Conservation (phyloP, 2,329 filamentous ascomycete species). For the Xylaria polymorpha region DNA sequence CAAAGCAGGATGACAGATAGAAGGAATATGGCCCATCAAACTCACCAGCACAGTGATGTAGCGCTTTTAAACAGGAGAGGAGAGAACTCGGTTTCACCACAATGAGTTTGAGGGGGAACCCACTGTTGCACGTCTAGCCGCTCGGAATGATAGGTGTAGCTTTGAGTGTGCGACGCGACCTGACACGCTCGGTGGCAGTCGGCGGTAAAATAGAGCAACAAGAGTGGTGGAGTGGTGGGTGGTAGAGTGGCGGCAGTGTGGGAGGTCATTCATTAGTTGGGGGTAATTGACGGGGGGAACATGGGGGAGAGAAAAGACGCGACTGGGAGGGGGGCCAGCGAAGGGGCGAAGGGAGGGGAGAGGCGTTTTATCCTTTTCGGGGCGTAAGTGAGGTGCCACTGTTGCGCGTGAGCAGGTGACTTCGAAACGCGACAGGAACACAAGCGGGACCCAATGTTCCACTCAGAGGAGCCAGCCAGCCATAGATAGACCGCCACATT, state of each 20-base stretch:
- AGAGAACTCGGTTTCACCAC: not conserved
- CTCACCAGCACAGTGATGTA: not conserved
- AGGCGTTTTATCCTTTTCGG: conserved; percentile 20
- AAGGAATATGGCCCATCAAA: not conserved
- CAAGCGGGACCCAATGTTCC: not conserved
- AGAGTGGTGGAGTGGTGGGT: conserved; percentile 30
- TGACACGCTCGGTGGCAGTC: conserved; percentile 23
- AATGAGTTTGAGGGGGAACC: not conserved
- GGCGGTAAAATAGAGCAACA: conserved; percentile 31
- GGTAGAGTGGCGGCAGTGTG: conserved; percentile 3
- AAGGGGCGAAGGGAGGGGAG: not conserved
- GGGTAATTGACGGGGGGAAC: conserved; percentile 9
- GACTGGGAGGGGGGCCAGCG: conserved; percentile 38
- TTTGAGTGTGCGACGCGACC: conserved; percentile 22
- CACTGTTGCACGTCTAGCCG: conserved; percentile 17
- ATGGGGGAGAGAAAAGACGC: conserved; percentile 36
- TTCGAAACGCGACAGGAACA: not conserved
- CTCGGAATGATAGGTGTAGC: not conserved
- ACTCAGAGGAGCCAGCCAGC: conserved; percentile 20
- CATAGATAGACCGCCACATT: conserved; percentile 37
- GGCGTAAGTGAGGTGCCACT: conserved; percentile 32
- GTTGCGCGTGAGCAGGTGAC: conserved; percentile 44
- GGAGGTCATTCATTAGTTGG: conserved; percentile 22
- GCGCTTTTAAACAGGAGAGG: not conserved
- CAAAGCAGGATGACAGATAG: not conserved